These are phyloP conservation scores for Aquilaria agallochum DNA, from an alignment of 441 rosid species.

Conservation along the genomic window DNA sequence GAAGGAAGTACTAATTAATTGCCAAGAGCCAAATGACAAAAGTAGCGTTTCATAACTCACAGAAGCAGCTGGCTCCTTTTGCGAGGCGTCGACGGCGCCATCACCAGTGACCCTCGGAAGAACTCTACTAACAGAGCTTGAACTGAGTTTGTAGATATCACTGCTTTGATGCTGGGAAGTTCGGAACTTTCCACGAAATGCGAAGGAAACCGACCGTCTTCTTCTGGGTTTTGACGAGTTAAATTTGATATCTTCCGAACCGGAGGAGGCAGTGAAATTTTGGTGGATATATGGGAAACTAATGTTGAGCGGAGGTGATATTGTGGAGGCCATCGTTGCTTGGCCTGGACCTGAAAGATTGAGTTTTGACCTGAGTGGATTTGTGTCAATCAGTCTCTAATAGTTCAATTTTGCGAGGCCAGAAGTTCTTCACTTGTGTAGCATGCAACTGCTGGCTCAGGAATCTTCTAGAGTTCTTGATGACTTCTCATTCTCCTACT, in stretches of 20 bases:
- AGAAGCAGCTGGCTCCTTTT: constrained; percentile 31
- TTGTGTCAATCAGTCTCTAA: too few relatives aligned
- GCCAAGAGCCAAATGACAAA: constrained; percentile 1
- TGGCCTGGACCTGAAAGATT: background rate
- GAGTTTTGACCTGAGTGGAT: background rate
- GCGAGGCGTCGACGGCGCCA: constrained; percentile 31
- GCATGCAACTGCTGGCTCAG: too few relatives aligned
- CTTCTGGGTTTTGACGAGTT: constrained; percentile 22
- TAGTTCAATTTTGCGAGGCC: too few relatives aligned
- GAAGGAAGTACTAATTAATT: background rate
- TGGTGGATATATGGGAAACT: constrained; percentile 30
- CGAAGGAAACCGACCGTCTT: constrained; percentile 17
- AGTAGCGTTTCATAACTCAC: constrained; percentile 33
- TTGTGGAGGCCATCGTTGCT: constrained; percentile 27
- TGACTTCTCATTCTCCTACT: too few relatives aligned
- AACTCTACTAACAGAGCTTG: constrained; percentile 21
- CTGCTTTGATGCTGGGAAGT: constrained; percentile 18
- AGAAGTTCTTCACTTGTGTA: too few relatives aligned
- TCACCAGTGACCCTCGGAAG: constrained; percentile 26
- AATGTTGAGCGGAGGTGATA: constrained; percentile 21
- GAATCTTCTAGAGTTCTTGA: too few relatives aligned
- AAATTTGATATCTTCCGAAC: constrained; percentile 16
- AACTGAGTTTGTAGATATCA: constrained; percentile 16
- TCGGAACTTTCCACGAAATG: constrained; percentile 9
- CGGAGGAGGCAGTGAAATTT: constrained; percentile 14